Base-by-base conservation (phyloP, 345 rosid genomes). In the Geranium rotundifolium region DNA sequence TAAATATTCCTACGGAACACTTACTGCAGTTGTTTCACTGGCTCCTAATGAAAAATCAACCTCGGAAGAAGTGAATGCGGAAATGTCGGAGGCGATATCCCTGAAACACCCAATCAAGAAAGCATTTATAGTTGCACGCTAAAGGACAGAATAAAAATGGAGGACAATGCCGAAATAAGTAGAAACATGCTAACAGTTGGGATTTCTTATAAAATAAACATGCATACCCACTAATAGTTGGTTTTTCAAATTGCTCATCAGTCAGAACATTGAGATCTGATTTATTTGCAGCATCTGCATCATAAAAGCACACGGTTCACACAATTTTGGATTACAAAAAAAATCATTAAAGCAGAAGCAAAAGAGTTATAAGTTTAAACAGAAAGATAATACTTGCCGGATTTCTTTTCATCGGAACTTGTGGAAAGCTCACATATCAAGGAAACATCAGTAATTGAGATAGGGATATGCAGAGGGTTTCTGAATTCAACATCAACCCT, bases 401-500 rank as follows among this genome's bases (percentile, higher is more conserved):
- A 71, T 59, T 71, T 62, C 15, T 61, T 60, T 62, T 87, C 96
- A 67, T 86, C 96, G 64, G 89, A 73, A 58, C 61, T 76, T 63
- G 70, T 61, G 63, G 79, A 76, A 70, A 83, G 90, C 70, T 88
- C 88, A 66, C 95, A 88, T 62, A 90, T 84, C 79, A 93, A 81
- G 67, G 91, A 80, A 72, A 90, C 84, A 52, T 71, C 66, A 31
- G 89, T 77, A 59, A 90, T 63, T 64, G 96, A 83, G 75, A 90
- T 79, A 54, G 91, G 76, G 54, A 88, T 78, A 66, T 83, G 86
- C 72, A 93, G 75, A 54, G 99, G 97, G 71, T 93, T 93, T 76
- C 72, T 77, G 71, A 93, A 84, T 76, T 86, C 92, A 63, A 90
- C 65, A 68, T 67, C 81, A 65, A 93, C 84, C 78, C 75, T 80